These are phyloP conservation scores for Pseudoperonospora humuli DNA, from an alignment of 352 stramenopile species.

Conservation along the genomic window DNA sequence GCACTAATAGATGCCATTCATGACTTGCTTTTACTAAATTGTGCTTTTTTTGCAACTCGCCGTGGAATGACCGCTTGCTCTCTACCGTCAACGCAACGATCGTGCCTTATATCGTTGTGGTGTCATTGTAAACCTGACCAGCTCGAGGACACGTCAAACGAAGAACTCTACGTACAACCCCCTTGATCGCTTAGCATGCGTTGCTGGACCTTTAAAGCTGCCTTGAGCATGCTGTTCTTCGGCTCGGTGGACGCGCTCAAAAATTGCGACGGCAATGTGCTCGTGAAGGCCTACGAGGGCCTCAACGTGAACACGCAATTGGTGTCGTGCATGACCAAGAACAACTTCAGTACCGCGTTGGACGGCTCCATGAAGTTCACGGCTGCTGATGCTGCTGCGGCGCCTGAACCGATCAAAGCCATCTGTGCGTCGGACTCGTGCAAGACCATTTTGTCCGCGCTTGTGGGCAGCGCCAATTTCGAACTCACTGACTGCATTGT, in stretches of 20 bases:
- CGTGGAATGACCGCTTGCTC: too few relatives aligned
- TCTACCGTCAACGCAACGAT: too few relatives aligned
- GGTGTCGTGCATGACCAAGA: conserved; percentile 39
- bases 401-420: conserved; percentile 28
- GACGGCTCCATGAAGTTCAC: conserved; percentile 38
- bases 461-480: conserved; percentile 42
- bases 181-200: conserved; percentile 4
- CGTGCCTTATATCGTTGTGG: too few relatives aligned
- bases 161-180: conserved; percentile 2
- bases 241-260: conserved; percentile 17
- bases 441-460: conserved; percentile 33
- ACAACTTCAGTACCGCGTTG: conserved; percentile 42
- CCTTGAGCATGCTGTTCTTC: conserved; percentile 14
- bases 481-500: conserved; percentile 50
- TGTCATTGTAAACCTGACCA: conserved; percentile 34
- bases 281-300: conserved; percentile 39
- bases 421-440: conserved; percentile 38
- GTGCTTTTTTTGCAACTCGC: too few relatives aligned
- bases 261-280: conserved; percentile 34
- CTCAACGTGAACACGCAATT: conserved; percentile 43
- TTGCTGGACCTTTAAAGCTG: conserved; percentile 13
- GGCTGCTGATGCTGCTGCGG: conserved; percentile 25
- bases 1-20: too few relatives aligned
- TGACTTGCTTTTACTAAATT: too few relatives aligned
- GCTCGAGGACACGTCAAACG: conserved; percentile 23